These are phyloP conservation scores for Pythium inflatum DNA, from an alignment of 352 stramenopile species.

Conservation along the genomic window DNA sequence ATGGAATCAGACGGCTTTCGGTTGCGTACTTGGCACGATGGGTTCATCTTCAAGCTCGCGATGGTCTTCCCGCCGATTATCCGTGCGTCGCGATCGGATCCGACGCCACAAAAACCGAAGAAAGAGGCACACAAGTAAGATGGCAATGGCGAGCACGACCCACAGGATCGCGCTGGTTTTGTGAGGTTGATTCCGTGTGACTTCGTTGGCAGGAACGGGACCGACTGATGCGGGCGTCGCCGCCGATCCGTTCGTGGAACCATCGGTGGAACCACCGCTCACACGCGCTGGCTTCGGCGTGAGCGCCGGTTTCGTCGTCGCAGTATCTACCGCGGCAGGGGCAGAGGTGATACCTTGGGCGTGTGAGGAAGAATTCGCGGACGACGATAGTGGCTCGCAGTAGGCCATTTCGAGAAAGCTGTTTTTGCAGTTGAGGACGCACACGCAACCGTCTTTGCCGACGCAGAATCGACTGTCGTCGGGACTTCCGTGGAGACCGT, in stretches of 20 bases:
- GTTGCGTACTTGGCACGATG: too few species aligned
- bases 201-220: background rate
- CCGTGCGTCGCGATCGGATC: background rate
- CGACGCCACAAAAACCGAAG: background rate
- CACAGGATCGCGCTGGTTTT: background rate
- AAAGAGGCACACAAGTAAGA: background rate
- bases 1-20: too few species aligned
- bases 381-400: too few species aligned
- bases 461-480: slow-evolving; percentile 16
- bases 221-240: background rate
- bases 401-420: background rate
- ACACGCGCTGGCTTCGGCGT: too few species aligned
- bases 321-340: too few species aligned
- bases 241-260: background rate
- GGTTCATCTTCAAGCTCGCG: too few species aligned
- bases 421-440: slow-evolving; percentile 4
- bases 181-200: background rate
- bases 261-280: too few species aligned
- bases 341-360: too few species aligned
- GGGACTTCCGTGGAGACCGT: background rate
- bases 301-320: too few species aligned
- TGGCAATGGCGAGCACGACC: background rate
- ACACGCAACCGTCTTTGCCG: slow-evolving; percentile 8
- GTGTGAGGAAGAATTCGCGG: too few species aligned
- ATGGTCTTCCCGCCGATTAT: background rate